Percentiles rank a stretch among this genome's conserved stretches.
Conservation (phyloP, 2,329 filamentous ascomycete species). For the Aspergillus uvarum region DNA sequence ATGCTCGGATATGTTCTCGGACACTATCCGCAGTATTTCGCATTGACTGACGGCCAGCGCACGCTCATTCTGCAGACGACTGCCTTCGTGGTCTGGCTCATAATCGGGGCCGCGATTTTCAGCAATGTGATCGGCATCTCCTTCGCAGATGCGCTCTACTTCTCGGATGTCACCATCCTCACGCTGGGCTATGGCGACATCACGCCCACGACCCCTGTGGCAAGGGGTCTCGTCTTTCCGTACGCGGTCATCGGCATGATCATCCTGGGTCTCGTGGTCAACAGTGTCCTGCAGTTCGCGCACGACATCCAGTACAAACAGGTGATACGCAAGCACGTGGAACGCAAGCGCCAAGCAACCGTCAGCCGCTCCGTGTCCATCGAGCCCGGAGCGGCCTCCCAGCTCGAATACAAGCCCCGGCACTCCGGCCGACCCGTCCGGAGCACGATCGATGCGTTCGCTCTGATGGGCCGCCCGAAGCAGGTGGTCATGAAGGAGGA, state of each 20-base stretch:
- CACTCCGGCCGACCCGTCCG: constrained; percentile 18
- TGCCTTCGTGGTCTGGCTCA: constrained; percentile 76
- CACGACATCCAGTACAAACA: constrained; percentile 61
- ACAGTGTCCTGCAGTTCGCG: constrained; percentile 70
- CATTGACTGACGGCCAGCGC: constrained; percentile 74
- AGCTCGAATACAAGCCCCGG: constrained; percentile 10
- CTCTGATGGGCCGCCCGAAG: constrained; percentile 38
- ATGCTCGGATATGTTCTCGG: constrained; percentile 73
- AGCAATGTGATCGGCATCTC: constrained; percentile 69
- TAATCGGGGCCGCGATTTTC: constrained; percentile 74
- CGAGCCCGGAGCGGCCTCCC: not conserved
- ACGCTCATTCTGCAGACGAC: constrained; percentile 91
- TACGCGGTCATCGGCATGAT: constrained; percentile 82
- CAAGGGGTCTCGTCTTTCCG: constrained; percentile 73
- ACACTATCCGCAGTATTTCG: constrained; percentile 77
- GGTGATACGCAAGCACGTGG: constrained; percentile 59
- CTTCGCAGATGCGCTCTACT: constrained; percentile 77
- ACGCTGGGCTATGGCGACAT: constrained; percentile 65
- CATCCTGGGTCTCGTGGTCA: constrained; percentile 79
- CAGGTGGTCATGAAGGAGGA: constrained; percentile 62
- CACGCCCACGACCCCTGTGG: constrained; percentile 56
- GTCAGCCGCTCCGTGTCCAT: constrained; percentile 47
- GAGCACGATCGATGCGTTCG: constrained; percentile 25
- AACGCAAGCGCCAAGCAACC: constrained; percentile 55
- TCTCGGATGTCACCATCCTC: constrained; percentile 69